A percentile compares a stretch with the other conserved stretches of the same genome.
Evolutionary conservation across 306 rosid genomes (phyloP).

Genomic region (Lathyrus oleraceus): DNA sequence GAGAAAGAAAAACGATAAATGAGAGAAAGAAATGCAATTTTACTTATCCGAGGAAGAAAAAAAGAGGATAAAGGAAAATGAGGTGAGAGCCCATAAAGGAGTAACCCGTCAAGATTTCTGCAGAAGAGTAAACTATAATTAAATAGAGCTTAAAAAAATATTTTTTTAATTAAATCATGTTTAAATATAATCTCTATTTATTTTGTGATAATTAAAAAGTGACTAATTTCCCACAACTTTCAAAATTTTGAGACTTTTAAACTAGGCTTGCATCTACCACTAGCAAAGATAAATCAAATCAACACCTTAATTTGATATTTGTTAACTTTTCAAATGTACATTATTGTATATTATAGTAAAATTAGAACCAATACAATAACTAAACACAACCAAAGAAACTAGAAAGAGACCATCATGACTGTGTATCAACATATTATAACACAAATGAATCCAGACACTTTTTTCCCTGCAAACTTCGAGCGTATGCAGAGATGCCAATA

Average conservation of each 20-base stretch:
- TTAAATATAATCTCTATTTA: too few species aligned
- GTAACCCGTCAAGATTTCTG: too few species aligned
- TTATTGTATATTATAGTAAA: neutral
- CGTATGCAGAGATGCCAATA: neutral
- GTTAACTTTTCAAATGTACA: conserved; percentile 1
- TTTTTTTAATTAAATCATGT: too few species aligned
- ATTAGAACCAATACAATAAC: neutral
- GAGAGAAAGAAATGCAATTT: too few species aligned
- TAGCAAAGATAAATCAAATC: conserved; percentile 6
- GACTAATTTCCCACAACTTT: too few species aligned
- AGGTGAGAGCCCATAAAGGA: too few species aligned
- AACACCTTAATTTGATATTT: neutral
- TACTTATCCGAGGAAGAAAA: too few species aligned
- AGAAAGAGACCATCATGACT: neutral
- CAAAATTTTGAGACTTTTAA: neutral
- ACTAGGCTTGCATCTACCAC: neutral
- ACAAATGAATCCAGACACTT: neutral
- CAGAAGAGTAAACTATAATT: too few species aligned
- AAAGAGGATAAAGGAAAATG: too few species aligned
- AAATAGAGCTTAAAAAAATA: too few species aligned
- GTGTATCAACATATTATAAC: conserved; percentile 20
- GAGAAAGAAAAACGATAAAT: too few species aligned
- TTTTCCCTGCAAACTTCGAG: neutral
- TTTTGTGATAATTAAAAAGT: too few species aligned
- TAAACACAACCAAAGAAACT: neutral